Conservation (phyloP, 495 filamentous ascomycete genomes). For the Penicillium canariense region DNA sequence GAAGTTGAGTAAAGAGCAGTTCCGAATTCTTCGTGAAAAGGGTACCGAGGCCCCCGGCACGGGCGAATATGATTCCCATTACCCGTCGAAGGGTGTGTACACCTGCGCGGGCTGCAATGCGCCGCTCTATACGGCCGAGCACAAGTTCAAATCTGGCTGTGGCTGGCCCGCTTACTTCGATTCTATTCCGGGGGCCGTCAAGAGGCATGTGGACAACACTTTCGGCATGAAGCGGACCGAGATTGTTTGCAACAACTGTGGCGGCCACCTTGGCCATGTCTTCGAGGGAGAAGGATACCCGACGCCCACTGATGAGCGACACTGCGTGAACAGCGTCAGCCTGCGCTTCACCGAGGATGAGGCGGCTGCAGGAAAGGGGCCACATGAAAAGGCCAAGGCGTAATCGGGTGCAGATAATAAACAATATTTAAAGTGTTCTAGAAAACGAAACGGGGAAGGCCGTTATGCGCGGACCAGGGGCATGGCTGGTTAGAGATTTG, state of each 20-base stretch:
- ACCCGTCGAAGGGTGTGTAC: conserved; percentile 71
- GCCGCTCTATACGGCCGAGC: conserved; percentile 82
- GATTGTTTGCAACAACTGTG: conserved; percentile 91
- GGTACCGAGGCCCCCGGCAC: conserved; percentile 80
- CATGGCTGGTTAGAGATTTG: not conserved
- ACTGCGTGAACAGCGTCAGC: conserved; percentile 95
- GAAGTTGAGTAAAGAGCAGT: conserved; percentile 67
- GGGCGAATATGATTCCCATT: conserved; percentile 85
- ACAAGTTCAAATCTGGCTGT: conserved; percentile 95
- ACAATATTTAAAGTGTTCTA: conserved; percentile 9
- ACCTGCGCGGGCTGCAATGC: conserved; percentile 81
- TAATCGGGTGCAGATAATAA: conserved; percentile 10
- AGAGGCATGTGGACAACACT: conserved; percentile 67
- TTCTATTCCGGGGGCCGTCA: conserved; percentile 85
- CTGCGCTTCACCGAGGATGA: conserved; percentile 73
- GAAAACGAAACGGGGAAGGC: conserved; percentile 8
- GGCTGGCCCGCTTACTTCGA: conserved; percentile 99
- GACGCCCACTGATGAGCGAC: conserved; percentile 91
- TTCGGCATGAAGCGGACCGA: conserved; percentile 87
- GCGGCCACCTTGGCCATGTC: conserved; percentile 93
- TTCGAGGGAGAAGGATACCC: conserved; percentile 93
- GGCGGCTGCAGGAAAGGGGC: conserved; percentile 23
- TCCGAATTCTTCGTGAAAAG: conserved; percentile 84
- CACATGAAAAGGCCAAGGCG: conserved; percentile 34
- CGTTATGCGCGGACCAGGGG: conserved; percentile 5